Conservation (phyloP, 2,329 filamentous ascomycete species). For the Xylaria sp. region DNA sequence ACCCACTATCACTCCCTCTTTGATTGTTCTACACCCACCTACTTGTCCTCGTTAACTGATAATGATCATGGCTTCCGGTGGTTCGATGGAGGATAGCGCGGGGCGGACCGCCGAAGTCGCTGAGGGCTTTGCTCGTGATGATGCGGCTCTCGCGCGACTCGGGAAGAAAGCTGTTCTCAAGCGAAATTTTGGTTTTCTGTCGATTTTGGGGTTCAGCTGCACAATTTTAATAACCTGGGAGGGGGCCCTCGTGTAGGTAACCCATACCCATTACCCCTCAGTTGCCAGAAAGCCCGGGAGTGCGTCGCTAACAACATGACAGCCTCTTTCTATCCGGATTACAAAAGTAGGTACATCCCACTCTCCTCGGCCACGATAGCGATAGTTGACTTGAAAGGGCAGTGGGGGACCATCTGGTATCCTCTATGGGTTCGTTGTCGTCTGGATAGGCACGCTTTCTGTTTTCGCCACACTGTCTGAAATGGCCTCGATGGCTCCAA, state of each 20-base stretch:
- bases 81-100: too few species aligned
- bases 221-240: conserved; percentile 38
- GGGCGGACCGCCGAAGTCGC: too few species aligned
- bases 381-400: conserved; percentile 3
- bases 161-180: conserved; percentile 34
- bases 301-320: not conserved
- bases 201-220: conserved; percentile 35
- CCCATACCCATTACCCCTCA: not conserved
- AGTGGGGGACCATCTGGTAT: conserved; percentile 49
- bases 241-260: conserved; percentile 29
- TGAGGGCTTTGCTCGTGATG: too few species aligned
- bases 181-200: conserved; percentile 34
- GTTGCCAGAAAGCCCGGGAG: not conserved
- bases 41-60: too few species aligned
- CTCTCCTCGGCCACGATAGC: not conserved
- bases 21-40: too few species aligned
- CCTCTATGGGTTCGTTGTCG: conserved; percentile 58
- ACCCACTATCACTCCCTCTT: too few species aligned
- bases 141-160: conserved; percentile 22
- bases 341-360: conserved; percentile 22
- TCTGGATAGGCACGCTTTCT: conserved; percentile 54
- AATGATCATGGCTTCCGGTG: too few species aligned
- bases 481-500: conserved; percentile 49
- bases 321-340: conserved; percentile 29
- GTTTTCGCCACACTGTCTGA: conserved; percentile 53